A percentile compares a stretch with the other conserved stretches of the same genome.
These are phyloP conservation scores for Myriangium duriaei DNA, from an alignment of 2,329 filamentous ascomycete genomes.

Conservation along the genomic window DNA sequence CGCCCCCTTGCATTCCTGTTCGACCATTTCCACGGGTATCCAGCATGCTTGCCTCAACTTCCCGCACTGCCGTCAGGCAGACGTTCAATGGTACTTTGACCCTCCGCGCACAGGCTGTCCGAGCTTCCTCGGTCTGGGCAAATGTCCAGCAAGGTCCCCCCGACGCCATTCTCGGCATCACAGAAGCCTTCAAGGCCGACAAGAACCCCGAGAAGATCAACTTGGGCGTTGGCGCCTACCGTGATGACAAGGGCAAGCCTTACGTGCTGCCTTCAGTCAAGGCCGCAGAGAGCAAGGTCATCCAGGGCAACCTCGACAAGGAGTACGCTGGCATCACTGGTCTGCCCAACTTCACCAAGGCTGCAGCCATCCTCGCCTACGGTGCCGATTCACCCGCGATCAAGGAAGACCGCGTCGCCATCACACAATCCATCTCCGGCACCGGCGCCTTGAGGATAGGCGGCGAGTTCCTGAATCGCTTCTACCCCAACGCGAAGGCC, in stretches of 20 bases:
- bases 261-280: slow-evolving; percentile 92
- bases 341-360: slow-evolving; percentile 84
- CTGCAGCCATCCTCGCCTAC: slow-evolving; percentile 83
- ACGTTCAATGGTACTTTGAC: slow-evolving; percentile 9
- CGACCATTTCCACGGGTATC: slow-evolving; percentile 3
- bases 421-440: slow-evolving; percentile 96
- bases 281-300: slow-evolving; percentile 75
- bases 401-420: slow-evolving; percentile 62
- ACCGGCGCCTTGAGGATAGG: slow-evolving; percentile 93
- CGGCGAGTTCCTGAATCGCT: slow-evolving; percentile 81
- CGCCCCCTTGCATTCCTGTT: slow-evolving; percentile 1
- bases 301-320: slow-evolving; percentile 73
- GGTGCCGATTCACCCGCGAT: slow-evolving; percentile 67
- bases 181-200: slow-evolving; percentile 98
- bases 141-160: slow-evolving; percentile 89
- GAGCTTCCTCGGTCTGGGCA: slow-evolving; percentile 73
- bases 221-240: slow-evolving; percentile 65
- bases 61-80: slow-evolving; percentile 12
- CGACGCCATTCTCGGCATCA: slow-evolving; percentile 78
- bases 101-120: slow-evolving; percentile 27
- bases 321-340: slow-evolving; percentile 98
- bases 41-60: slow-evolving; percentile 25
- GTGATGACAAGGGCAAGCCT: slow-evolving; percentile 94
- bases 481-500: slow-evolving; percentile 83
- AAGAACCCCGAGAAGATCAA: slow-evolving; percentile 93